A percentile compares a stretch with the other conserved stretches of the same genome.
phyloP scores from a whole-genome alignment of 1,284 basidiomycete species.

The Heliocybe sulcata region DNA sequence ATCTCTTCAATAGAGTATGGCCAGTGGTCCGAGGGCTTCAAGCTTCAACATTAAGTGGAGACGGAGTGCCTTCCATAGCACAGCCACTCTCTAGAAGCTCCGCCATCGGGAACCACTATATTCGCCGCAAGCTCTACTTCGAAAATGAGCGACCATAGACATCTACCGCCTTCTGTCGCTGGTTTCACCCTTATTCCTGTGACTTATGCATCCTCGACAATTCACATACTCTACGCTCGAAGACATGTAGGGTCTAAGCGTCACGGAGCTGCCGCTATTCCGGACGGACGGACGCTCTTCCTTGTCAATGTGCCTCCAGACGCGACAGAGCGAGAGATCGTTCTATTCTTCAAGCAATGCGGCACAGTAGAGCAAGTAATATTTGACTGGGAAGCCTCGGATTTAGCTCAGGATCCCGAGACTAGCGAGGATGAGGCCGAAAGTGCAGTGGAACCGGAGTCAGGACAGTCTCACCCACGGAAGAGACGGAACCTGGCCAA shows the following conservation, averaged over 20 bases:
- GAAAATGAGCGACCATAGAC: background rate
- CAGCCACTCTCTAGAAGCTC: no score
- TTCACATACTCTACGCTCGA: constrained; percentile 59
- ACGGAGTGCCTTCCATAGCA: no score
- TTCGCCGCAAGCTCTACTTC: no score
- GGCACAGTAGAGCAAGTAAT: constrained; percentile 74
- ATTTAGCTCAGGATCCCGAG: constrained; percentile 26
- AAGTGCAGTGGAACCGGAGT: constrained; percentile 16
- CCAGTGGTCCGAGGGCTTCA: no score
- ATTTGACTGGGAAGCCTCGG: constrained; percentile 40
- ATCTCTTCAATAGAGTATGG: no score
- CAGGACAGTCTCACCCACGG: constrained; percentile 18
- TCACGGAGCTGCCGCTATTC: constrained; percentile 28
- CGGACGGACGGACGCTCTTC: constrained; percentile 74
- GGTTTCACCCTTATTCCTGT: constrained; percentile 60
- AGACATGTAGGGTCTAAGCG: constrained; percentile 44
- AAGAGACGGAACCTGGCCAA: constrained; percentile 41
- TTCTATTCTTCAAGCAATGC: constrained; percentile 62
- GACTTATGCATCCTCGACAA: constrained; percentile 41
- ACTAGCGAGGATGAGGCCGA: constrained; percentile 15
- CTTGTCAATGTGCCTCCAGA: constrained; percentile 83
- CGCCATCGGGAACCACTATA: no score
- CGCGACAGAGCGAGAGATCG: constrained; percentile 71
- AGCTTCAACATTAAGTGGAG: no score
- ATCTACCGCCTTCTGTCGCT: constrained; percentile 21